Evolutionary conservation across 768 basidiomycete species (phyloP).

Genomic region (Termitomyces heimii): DNA sequence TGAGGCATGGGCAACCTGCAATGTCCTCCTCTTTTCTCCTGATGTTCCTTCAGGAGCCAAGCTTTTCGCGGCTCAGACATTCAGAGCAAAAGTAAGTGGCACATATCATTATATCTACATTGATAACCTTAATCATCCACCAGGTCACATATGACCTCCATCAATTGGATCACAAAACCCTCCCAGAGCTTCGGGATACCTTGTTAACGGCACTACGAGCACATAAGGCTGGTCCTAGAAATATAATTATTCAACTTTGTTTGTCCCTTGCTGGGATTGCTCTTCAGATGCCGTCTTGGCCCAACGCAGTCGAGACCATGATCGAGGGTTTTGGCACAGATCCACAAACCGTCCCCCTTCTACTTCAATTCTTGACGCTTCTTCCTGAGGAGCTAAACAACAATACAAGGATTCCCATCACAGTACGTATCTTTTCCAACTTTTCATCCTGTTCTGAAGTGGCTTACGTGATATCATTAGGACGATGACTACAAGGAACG

Average conservation of each 20-base stretch:
- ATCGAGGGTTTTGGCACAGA: constrained; percentile 83
- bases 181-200: constrained; percentile 81
- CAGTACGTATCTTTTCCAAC: constrained; percentile 46
- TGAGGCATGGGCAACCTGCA: constrained; percentile 96
- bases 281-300: constrained; percentile 84
- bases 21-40: constrained; percentile 78
- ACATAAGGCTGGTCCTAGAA: constrained; percentile 73
- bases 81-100: constrained; percentile 79
- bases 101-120: constrained; percentile 6
- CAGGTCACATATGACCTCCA: constrained; percentile 95
- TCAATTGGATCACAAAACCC: constrained; percentile 72
- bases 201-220: constrained; percentile 69
- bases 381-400: constrained; percentile 84
- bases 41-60: constrained; percentile 77
- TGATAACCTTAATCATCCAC: constrained; percentile 24
- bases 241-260: constrained; percentile 84
- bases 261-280: constrained; percentile 88
- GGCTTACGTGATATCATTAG: constrained; percentile 35
- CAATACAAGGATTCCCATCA: constrained; percentile 84
- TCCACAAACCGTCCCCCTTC: constrained; percentile 73
- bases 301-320: constrained; percentile 71
- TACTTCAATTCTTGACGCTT: constrained; percentile 86
- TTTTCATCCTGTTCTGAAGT: background rate
- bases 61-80: constrained; percentile 94
- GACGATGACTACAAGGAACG: constrained; percentile 71